Conservation (phyloP, 83 land plant species). For the Picea abies region DNA sequence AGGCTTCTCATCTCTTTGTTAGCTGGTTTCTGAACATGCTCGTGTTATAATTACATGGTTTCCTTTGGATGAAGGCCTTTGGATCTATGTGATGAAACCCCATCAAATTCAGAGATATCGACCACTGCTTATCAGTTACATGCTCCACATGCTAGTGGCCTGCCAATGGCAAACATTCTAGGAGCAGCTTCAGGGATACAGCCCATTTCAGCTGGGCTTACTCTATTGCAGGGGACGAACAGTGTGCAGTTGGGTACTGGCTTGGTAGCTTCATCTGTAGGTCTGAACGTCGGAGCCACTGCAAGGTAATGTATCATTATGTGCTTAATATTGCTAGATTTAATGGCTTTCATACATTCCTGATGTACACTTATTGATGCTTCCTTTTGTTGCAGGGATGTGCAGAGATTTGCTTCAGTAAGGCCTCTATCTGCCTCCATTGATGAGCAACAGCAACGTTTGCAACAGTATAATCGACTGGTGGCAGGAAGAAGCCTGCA, state of each 20-base stretch:
- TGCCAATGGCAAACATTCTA: constrained; percentile 34
- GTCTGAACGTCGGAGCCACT: constrained; percentile 21
- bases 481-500: constrained; percentile 43
- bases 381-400: constrained; percentile 38
- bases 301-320: constrained; percentile 29
- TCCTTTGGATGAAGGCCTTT: constrained; percentile 50
- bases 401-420: constrained; percentile 43
- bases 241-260: constrained; percentile 35
- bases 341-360: too few species aligned
- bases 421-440: constrained; percentile 34
- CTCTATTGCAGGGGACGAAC: constrained; percentile 40
- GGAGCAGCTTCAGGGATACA: constrained; percentile 31
- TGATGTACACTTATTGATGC: not conserved
- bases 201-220: constrained; percentile 31
- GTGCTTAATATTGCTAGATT: too few species aligned
- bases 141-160: constrained; percentile 33
- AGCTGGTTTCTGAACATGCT: not conserved
- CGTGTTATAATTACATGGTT: too few species aligned
- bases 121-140: constrained; percentile 34
- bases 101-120: constrained; percentile 33
- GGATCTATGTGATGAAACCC: constrained; percentile 48
- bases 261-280: constrained; percentile 38
- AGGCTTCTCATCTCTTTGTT: too few species aligned
- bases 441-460: constrained; percentile 56
- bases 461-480: constrained; percentile 64